Conservation (phyloP, 495 filamentous ascomycete genomes). For the Hypomontagnella monticulosa region DNA sequence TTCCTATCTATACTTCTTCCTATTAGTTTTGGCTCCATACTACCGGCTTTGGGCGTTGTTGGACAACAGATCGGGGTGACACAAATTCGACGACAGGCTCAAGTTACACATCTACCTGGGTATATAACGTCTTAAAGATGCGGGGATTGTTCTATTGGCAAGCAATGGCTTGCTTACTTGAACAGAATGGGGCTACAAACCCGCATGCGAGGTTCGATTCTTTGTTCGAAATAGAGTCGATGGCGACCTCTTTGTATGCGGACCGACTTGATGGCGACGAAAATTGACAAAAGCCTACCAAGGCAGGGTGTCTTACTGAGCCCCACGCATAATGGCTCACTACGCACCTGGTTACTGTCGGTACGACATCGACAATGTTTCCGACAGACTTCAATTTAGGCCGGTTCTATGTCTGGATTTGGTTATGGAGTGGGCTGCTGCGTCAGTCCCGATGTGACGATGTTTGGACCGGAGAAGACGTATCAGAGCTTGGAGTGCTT, state of each 20-base stretch:
- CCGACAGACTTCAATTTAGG: constrained; percentile 25
- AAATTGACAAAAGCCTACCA: constrained; percentile 21
- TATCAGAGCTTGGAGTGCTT: constrained; percentile 24
- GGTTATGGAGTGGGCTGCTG: constrained; percentile 31
- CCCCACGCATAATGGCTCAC: constrained; percentile 25
- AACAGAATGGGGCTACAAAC: constrained; percentile 35
- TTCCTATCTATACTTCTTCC: constrained; percentile 1
- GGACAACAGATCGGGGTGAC: not conserved
- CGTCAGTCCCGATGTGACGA: constrained; percentile 31
- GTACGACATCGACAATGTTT: constrained; percentile 27
- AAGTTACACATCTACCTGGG: not conserved
- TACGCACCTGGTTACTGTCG: constrained; percentile 18
- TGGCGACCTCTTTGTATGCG: constrained; percentile 34
- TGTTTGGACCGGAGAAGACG: constrained; percentile 7
- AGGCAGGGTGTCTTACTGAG: constrained; percentile 15
- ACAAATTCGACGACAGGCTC: not conserved
- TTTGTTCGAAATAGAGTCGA: constrained; percentile 36
- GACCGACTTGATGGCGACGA: constrained; percentile 16
- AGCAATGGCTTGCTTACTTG: constrained; percentile 33
- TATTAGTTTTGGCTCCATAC: constrained; percentile 2
- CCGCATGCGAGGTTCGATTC: constrained; percentile 32
- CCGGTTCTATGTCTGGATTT: constrained; percentile 16
- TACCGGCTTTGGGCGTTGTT: constrained; percentile 2
- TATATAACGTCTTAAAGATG: not conserved
- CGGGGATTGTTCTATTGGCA: not conserved